phyloP scores from a whole-genome alignment of 768 basidiomycete species.

The Leucocoprinus leucothites region DNA sequence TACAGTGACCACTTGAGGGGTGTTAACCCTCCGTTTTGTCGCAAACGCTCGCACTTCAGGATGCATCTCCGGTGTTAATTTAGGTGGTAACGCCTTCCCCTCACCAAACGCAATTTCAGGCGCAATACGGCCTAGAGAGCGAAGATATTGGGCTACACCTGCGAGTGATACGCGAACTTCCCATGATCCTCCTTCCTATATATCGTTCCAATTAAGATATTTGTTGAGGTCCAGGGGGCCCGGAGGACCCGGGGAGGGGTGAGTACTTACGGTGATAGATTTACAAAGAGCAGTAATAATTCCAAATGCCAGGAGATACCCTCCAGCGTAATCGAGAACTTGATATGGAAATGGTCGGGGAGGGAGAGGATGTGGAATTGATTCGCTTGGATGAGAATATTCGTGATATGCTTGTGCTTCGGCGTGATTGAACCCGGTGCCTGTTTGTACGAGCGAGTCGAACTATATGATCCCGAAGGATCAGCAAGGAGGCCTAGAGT shows the following conservation, averaged over 20 bases:
- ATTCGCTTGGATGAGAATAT: constrained; percentile 18
- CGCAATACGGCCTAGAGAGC: constrained; percentile 45
- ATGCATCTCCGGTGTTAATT: constrained; percentile 23
- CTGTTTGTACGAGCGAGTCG: constrained; percentile 63
- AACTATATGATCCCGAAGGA: constrained; percentile 35
- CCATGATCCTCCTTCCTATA: constrained; percentile 59
- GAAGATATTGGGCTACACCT: constrained; percentile 53
- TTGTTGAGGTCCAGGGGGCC: not conserved
- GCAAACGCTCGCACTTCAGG: constrained; percentile 35
- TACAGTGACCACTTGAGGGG: not conserved
- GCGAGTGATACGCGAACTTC: constrained; percentile 59
- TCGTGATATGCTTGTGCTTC: constrained; percentile 47
- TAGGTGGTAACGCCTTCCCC: constrained; percentile 36
- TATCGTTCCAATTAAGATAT: not conserved
- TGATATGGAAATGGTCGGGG: constrained; percentile 50
- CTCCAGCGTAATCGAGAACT: constrained; percentile 58
- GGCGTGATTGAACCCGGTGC: constrained; percentile 55
- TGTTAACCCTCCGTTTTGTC: constrained; percentile 20
- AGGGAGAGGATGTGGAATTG: constrained; percentile 1
- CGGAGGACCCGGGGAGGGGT: not conserved
- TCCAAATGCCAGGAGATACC: constrained; percentile 57
- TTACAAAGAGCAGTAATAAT: constrained; percentile 53
- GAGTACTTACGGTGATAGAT: constrained; percentile 39
- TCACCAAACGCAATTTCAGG: constrained; percentile 39
- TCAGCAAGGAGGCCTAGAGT: too few relatives aligned